Evolutionary conservation across 306 rosid genomes (phyloP).

Genomic region (Bauhinia variegata): DNA sequence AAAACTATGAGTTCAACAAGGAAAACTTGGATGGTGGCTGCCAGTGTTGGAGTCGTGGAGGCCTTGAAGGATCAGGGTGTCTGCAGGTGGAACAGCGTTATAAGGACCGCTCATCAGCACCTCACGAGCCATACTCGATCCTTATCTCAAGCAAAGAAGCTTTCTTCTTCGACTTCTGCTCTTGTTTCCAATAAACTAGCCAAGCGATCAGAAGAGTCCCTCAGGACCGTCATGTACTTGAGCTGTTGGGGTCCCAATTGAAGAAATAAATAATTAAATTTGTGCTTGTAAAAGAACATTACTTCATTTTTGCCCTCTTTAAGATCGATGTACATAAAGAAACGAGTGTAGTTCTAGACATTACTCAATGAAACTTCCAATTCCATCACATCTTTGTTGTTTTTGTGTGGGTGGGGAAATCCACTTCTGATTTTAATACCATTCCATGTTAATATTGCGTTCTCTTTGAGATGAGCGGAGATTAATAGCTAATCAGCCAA

Average conservation of each 20-base stretch:
- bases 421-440: too few species aligned
- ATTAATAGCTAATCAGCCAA: too few species aligned
- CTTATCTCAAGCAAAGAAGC: conserved; percentile 43
- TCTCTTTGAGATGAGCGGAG: too few species aligned
- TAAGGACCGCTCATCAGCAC: conserved; percentile 50
- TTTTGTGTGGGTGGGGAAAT: too few species aligned
- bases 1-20: conserved; percentile 31
- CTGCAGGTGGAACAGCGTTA: conserved; percentile 50
- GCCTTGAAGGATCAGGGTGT: conserved; percentile 63
- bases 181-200: conserved; percentile 31
- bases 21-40: conserved; percentile 43
- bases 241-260: conserved; percentile 64
- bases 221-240: conserved; percentile 65
- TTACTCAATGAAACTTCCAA: too few species aligned
- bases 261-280: background rate
- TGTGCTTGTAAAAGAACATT: background rate
- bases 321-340: too few species aligned
- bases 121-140: conserved; percentile 40
- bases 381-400: too few species aligned
- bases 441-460: too few species aligned
- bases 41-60: conserved; percentile 49
- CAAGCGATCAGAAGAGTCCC: conserved; percentile 64
- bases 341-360: too few species aligned
- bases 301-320: too few species aligned
- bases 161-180: conserved; percentile 54